These are phyloP conservation scores for Psilocybe mexicana DNA, from an alignment of 1,284 basidiomycete species.

Conservation along the genomic window DNA sequence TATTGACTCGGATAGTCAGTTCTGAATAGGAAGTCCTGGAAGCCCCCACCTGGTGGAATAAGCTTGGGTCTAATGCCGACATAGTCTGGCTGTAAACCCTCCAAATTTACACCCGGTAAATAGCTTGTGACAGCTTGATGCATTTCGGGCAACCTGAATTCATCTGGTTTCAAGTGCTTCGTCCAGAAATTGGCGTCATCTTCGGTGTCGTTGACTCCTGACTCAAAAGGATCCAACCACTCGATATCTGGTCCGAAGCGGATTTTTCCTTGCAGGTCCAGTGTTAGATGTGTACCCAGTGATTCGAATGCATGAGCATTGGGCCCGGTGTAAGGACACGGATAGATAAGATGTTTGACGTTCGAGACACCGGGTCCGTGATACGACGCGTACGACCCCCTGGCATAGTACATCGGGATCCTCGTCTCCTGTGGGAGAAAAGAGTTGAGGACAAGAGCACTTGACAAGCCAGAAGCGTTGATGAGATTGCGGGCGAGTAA, in stretches of 20 bases:
- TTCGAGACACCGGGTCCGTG: slow-evolving; percentile 69
- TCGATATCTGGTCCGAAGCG: slow-evolving; percentile 95
- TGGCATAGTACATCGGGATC: slow-evolving; percentile 74
- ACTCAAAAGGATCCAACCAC: slow-evolving; percentile 65
- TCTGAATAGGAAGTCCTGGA: slow-evolving; percentile 83
- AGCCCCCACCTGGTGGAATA: slow-evolving; percentile 69
- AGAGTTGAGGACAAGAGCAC: slow-evolving; percentile 70
- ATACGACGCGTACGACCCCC: slow-evolving; percentile 88
- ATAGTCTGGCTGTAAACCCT: slow-evolving; percentile 84
- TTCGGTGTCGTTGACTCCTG: slow-evolving; percentile 26
- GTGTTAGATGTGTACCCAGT: slow-evolving; percentile 88
- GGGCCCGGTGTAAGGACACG: slow-evolving; percentile 71
- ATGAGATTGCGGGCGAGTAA: slow-evolving; percentile 86
- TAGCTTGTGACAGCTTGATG: slow-evolving; percentile 68
- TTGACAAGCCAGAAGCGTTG: slow-evolving; percentile 86
- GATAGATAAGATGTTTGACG: slow-evolving; percentile 85
- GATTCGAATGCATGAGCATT: slow-evolving; percentile 69
- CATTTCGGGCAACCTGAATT: slow-evolving; percentile 66
- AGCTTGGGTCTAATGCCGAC: slow-evolving; percentile 92
- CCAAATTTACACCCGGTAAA: slow-evolving; percentile 67
- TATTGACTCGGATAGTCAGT: slow-evolving; percentile 46
- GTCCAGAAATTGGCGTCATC: slow-evolving; percentile 78
- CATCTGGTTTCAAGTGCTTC: slow-evolving; percentile 65
- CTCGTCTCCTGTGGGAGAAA: slow-evolving; percentile 56
- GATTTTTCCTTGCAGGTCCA: slow-evolving; percentile 87